Percentiles rank a stretch among this genome's conserved stretches.
Conservation (phyloP, 176 grass and related monocot genomes). For the Bolboschoenus planiculmis region DNA sequence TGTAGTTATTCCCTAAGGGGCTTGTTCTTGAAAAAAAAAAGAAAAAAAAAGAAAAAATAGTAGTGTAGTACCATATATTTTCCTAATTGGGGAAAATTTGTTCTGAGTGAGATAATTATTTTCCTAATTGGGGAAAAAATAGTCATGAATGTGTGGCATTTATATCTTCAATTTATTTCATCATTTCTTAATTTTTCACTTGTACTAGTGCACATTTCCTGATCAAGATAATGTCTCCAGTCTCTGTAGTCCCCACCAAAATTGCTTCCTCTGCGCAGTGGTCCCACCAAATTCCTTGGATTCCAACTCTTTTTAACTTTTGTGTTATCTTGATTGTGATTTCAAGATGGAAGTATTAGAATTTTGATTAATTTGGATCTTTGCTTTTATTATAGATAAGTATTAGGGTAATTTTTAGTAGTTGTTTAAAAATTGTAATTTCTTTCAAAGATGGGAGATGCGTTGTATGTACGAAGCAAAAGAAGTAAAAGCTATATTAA, state of each 20-base stretch:
- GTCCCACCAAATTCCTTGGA: not conserved
- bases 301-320: not conserved
- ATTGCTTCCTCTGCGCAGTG: not conserved
- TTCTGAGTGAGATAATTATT: not conserved
- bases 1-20: not conserved
- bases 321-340: not conserved
- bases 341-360: not conserved
- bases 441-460: not conserved
- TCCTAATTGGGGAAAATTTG: not conserved
- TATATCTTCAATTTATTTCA: not conserved
- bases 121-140: too few species aligned
- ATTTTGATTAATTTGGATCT: not conserved
- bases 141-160: not conserved
- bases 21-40: too few species aligned
- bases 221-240: not conserved
- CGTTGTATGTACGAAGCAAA: not conserved
- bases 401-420: too few species aligned
- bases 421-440: too few species aligned
- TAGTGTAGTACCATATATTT: not conserved
- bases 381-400: not conserved
- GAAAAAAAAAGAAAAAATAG: too few species aligned
- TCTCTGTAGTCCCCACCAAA: not conserved
- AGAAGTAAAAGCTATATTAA: too few species aligned
- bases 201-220: not conserved
- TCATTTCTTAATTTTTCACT: not conserved